These are phyloP conservation scores for Geranium brycei DNA, from an alignment of 345 rosid genomes.

Conservation along the genomic window DNA sequence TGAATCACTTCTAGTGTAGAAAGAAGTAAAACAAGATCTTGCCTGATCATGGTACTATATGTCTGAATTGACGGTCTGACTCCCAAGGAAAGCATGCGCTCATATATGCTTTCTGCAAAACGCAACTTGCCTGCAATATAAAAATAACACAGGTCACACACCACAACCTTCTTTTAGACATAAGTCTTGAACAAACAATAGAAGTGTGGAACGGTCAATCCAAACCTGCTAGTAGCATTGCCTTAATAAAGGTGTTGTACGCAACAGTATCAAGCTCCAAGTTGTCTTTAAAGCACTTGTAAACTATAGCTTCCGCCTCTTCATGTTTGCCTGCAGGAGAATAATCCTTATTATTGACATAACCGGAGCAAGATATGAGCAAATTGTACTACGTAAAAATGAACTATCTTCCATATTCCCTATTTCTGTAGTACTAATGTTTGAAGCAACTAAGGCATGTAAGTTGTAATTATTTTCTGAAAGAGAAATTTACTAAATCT, in stretches of 20 bases:
- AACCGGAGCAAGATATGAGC: too few species aligned
- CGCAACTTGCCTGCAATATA: constrained; percentile 45
- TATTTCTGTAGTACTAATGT: too few species aligned
- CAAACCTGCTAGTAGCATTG: constrained; percentile 77
- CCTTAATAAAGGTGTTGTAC: constrained; percentile 74
- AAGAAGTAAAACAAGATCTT: constrained; percentile 5
- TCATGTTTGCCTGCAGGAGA: constrained; percentile 46
- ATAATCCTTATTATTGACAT: not conserved
- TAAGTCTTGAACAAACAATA: constrained; percentile 3
- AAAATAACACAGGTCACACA: constrained; percentile 5
- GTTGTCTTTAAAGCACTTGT: constrained; percentile 23
- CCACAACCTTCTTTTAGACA: constrained; percentile 1
- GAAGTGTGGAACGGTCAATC: not conserved
- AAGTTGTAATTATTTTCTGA: not conserved
- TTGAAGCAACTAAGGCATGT: not conserved
- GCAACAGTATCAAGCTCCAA: constrained; percentile 66
- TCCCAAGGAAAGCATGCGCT: constrained; percentile 43
- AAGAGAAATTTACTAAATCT: not conserved
- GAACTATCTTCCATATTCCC: too few species aligned
- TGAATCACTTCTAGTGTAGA: constrained; percentile 3
- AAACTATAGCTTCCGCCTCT: constrained; percentile 47
- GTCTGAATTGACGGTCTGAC: constrained; percentile 62
- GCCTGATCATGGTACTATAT: constrained; percentile 68
- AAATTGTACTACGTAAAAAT: too few species aligned
- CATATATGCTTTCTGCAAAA: constrained; percentile 48